Conservation (phyloP, 208 protist species). For the Zelonia costaricensis region DNA sequence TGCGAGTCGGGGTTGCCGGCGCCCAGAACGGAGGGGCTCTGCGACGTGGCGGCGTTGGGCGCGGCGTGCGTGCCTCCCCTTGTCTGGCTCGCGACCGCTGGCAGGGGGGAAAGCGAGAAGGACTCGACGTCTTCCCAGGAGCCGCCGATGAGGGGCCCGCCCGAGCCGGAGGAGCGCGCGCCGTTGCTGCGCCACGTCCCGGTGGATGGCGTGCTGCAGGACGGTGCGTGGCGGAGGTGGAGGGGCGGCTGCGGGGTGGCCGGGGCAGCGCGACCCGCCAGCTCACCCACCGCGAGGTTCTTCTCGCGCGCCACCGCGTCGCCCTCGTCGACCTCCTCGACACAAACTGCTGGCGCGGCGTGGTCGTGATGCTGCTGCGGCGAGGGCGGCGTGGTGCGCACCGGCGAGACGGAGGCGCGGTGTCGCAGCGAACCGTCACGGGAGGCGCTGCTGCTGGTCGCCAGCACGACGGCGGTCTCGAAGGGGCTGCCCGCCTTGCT, state of each 20-base stretch:
- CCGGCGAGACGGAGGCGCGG: constrained; percentile 5
- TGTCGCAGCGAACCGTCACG: background rate
- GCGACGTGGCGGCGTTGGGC: background rate
- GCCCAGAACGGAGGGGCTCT: constrained; percentile 18
- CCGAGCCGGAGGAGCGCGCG: background rate
- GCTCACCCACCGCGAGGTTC: no score
- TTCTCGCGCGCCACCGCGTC: no score
- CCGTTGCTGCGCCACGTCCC: no score
- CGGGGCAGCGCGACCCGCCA: no score
- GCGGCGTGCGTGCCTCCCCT: background rate
- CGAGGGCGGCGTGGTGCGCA: constrained; percentile 1
- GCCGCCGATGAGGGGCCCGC: background rate
- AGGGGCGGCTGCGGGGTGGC: no score
- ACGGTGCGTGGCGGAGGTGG: no score
- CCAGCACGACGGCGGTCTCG: constrained; percentile 1
- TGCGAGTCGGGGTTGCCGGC: constrained; percentile 33
- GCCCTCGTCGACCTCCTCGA: no score
- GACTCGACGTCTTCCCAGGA: constrained; percentile 18
- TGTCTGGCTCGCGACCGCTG: background rate
- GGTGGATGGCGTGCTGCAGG: no score
- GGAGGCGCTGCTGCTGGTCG: background rate
- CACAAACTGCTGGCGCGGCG: no score
- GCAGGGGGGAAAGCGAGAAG: background rate
- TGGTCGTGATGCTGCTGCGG: background rate
- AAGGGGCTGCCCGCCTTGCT: constrained; percentile 17